Evolutionary conservation across 176 grass and related monocot species (phyloP).

Genomic region (Miscanthus lutarioriparius): DNA sequence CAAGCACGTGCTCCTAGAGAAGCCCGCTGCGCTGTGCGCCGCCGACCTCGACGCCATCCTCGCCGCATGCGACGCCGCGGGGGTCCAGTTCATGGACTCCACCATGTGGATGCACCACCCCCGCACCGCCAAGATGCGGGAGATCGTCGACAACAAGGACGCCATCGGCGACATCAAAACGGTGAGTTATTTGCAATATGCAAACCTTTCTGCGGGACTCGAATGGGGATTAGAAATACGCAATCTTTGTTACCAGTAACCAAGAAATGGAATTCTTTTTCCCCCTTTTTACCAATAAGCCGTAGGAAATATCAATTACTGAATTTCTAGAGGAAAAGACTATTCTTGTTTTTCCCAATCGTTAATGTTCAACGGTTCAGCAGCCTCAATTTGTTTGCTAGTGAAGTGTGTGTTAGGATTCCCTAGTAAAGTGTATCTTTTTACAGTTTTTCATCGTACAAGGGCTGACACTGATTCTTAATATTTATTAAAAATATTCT

Average conservation of each 20-base stretch:
- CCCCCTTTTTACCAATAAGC: not conserved
- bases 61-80: conserved; percentile 45
- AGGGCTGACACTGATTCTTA: no score
- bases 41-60: conserved; percentile 69
- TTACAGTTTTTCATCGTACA: not conserved
- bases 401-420: not conserved
- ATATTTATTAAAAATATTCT: no score
- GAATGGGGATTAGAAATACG: not conserved
- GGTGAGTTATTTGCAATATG: conserved; percentile 27
- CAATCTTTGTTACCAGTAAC: not conserved
- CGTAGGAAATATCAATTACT: not conserved
- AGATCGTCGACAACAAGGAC: conserved; percentile 43
- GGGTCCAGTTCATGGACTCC: conserved; percentile 82
- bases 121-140: conserved; percentile 72
- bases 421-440: no score
- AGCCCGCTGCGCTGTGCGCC: conserved; percentile 73
- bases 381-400: no score
- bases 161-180: conserved; percentile 51
- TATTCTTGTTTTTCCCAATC: not conserved
- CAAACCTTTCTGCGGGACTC: not conserved
- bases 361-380: not conserved
- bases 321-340: not conserved
- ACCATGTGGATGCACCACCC: conserved; percentile 97
- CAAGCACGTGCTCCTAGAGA: conserved; percentile 87
- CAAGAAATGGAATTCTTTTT: not conserved